Base-by-base conservation (phyloP, 768 basidiomycete genomes). In the Termitomyces sp. region DNA sequence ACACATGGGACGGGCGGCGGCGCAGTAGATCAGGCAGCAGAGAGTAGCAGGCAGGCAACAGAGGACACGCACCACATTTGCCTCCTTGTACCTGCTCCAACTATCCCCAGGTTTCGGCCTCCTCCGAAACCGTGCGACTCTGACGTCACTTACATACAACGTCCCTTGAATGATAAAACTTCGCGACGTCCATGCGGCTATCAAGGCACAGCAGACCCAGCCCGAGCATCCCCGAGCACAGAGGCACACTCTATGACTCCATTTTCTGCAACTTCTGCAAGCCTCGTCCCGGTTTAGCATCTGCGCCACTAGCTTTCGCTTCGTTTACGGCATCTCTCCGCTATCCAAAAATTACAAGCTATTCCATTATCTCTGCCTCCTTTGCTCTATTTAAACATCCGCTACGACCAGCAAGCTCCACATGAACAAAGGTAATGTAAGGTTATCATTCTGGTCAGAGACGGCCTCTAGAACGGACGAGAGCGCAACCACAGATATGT, bases 381-480 rank as follows among this genome's bases (percentile, higher is more conserved):
- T 50, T 65, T 12, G 18, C 40, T 28, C 28, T 42, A 44, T 55
- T 33, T 55, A 75, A 44, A 78, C 72, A 54, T 70, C 73, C 38
- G 81, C 78, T 54, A 94, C 74, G 36, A 88, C 87, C 38, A 94
- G 78, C 76, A 94, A 79, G 70, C 91, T 90, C 94, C 95, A 99
- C 79, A 96, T 88, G 73, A 90, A 98, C 74, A 98, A 76, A n/a
- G 97, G 96, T 63, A 99, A 79, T 45, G 92, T 94, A 66, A 99
- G 80, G 75, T 99, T 99, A 76, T 99, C 97, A 75, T 98, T 98
- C 76, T 99, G 97, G 70, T 90, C 89, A 20, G 93, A 94, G 59
- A 95, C 74, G 16, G 94, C 97, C 76, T 99, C 97, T 65, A 98
- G 80, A 46, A 92, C 72, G 3, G 87, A 86, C 4, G 91, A 81